Evolutionary conservation across 345 rosid genomes (phyloP).

Genomic region (Corchorus olitorius): DNA sequence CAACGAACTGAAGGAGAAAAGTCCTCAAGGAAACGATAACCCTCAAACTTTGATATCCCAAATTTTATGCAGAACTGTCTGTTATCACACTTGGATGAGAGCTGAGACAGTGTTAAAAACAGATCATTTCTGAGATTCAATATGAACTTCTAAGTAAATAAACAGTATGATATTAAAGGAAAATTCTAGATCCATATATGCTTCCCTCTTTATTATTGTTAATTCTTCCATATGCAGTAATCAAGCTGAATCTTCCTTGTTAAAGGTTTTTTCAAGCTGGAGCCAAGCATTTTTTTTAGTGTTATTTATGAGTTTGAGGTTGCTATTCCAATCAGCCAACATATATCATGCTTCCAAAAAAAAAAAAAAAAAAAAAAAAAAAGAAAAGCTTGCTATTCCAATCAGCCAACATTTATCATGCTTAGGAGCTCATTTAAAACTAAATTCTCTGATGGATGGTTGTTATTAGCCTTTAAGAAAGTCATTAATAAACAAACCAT

Average conservation of each 20-base stretch:
- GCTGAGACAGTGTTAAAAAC: constrained; percentile 47
- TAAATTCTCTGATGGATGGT: neutral
- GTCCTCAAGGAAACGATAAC: constrained; percentile 70
- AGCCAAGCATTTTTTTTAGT: neutral
- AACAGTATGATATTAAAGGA: neutral
- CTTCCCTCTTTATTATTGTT: neutral
- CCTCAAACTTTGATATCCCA: constrained; percentile 47
- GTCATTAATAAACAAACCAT: neutral
- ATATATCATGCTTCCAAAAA: neutral
- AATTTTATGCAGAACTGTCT: constrained; percentile 71
- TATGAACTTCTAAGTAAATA: neutral
- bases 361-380: too few relatives aligned
- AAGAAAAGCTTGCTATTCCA: too few relatives aligned
- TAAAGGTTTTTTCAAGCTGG: neutral
- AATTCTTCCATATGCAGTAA: neutral
- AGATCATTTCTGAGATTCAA: neutral
- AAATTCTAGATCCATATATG: neutral
- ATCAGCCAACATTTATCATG: neutral
- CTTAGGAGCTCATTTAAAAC: neutral
- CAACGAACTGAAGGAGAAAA: constrained; percentile 70
- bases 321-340: neutral
- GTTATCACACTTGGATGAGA: constrained; percentile 78
- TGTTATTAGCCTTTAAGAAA: neutral
- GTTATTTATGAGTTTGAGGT: neutral
- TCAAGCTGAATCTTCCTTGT: neutral